Conservation (phyloP, 257 asterid genomes). For the Coffea eugenioides region DNA sequence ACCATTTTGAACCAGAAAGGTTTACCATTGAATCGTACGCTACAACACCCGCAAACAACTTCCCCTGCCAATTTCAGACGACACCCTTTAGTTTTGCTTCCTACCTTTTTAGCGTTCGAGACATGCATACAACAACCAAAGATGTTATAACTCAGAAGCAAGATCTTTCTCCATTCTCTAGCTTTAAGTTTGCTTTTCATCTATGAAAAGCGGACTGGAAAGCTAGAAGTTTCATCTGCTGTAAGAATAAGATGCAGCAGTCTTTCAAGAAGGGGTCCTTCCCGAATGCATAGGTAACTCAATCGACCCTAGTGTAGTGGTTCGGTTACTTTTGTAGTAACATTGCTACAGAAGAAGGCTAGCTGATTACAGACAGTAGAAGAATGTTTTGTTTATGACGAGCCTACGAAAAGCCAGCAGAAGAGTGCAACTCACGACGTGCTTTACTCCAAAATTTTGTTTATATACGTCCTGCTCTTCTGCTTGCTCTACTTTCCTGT, state of each 20-base stretch:
- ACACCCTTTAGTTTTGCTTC: too few species aligned
- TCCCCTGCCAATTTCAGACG: too few species aligned
- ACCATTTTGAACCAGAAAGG: too few species aligned
- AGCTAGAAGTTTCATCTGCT: not conserved
- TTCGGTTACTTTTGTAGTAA: constrained; percentile 14
- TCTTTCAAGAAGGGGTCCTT: not conserved
- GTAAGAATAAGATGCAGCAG: not conserved
- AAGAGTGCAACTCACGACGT: constrained; percentile 3
- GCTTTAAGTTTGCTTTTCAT: too few species aligned
- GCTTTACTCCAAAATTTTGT: not conserved
- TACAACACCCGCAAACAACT: too few species aligned
- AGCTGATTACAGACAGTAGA: constrained; percentile 16
- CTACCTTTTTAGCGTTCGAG: too few species aligned
- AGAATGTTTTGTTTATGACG: not conserved
- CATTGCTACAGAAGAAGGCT: constrained; percentile 18
- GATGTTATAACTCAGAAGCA: too few species aligned
- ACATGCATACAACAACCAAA: too few species aligned
- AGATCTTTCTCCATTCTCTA: too few species aligned
- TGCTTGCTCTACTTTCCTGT: constrained; percentile 1
- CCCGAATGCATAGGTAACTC: not conserved
- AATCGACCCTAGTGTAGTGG: not conserved
- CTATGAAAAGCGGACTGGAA: not conserved
- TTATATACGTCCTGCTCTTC: constrained; percentile 5
- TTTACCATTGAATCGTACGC: too few species aligned
- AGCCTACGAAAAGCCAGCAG: not conserved